Conservation (phyloP, 805 yeast genomes). For the Kazachstania bromeliacearum region DNA sequence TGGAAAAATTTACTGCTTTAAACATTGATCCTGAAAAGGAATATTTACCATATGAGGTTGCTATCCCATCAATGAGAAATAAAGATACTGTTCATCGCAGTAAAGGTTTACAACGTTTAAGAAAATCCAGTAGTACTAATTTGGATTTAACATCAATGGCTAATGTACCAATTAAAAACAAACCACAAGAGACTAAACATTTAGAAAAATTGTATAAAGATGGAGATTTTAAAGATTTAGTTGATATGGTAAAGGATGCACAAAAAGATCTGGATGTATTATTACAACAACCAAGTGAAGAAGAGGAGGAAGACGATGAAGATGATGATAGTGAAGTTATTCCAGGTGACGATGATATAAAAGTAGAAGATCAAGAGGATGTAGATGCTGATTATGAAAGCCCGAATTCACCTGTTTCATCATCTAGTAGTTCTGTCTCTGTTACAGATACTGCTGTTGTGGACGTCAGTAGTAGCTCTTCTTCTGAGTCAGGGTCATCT, state of each 20-base stretch:
- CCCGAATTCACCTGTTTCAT: slow-evolving; percentile 1
- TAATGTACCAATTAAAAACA: not conserved
- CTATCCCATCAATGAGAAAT: slow-evolving; percentile 13
- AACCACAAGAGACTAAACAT: slow-evolving; percentile 8
- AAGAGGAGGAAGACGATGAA: slow-evolving; percentile 5
- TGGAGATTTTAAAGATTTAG: slow-evolving; percentile 23
- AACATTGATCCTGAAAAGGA: slow-evolving; percentile 19
- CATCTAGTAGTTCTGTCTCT: not conserved
- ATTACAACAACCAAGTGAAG: slow-evolving; percentile 10
- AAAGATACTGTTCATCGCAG: not conserved
- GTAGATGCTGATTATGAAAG: slow-evolving; percentile 3
- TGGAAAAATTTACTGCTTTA: slow-evolving; percentile 21
- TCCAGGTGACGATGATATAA: slow-evolving; percentile 5
- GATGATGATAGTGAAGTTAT: slow-evolving; percentile 3
- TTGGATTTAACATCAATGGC: not conserved
- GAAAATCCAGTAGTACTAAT: not conserved
- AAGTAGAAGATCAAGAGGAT: slow-evolving; percentile 4
- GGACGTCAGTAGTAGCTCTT: not conserved
- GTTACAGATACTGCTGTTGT: not conserved
- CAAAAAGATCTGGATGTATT: slow-evolving; percentile 21
- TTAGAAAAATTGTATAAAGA: slow-evolving; percentile 19
- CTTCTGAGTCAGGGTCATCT: slow-evolving; percentile 1
- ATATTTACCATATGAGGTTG: slow-evolving; percentile 23
- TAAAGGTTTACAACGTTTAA: not conserved
- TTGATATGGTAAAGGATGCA: slow-evolving; percentile 23